Percentiles rank a stretch among this genome's conserved stretches.
Conservation (phyloP, 2,329 filamentous ascomycete genomes). For the Penicillium freii region DNA sequence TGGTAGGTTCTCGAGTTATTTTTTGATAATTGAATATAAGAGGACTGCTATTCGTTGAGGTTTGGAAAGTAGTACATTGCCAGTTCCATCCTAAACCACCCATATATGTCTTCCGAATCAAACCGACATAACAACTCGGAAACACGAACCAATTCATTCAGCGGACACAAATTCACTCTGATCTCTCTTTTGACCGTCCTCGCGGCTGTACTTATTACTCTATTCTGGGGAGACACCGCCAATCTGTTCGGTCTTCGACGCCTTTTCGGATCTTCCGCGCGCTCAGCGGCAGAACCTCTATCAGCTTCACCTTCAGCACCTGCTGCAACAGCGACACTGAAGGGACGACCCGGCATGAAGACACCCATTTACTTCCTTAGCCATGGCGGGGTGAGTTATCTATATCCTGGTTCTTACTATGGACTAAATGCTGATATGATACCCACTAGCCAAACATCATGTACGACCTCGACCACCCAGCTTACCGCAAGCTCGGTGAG, state of each 20-base stretch:
- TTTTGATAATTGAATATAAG: background rate
- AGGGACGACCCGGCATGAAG: slow-evolving; percentile 21
- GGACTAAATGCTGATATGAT: background rate
- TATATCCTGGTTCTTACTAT: background rate
- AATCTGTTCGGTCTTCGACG: slow-evolving; percentile 32
- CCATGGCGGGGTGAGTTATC: slow-evolving; percentile 45
- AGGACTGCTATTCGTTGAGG: background rate
- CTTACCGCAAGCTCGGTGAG: slow-evolving; percentile 60
- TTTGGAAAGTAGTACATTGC: background rate
- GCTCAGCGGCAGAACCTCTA: slow-evolving; percentile 1
- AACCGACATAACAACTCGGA: slow-evolving; percentile 1
- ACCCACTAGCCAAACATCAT: slow-evolving; percentile 58
- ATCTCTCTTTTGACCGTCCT: slow-evolving; percentile 21
- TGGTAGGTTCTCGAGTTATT: background rate
- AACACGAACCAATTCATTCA: slow-evolving; percentile 1
- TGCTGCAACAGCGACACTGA: background rate
- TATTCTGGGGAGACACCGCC: slow-evolving; percentile 21
- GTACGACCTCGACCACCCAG: slow-evolving; percentile 67
- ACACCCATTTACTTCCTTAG: slow-evolving; percentile 56
- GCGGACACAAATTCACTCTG: slow-evolving; percentile 12
- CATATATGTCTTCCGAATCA: slow-evolving; percentile 27
- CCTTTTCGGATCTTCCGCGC: slow-evolving; percentile 18
- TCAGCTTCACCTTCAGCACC: slow-evolving; percentile 9
- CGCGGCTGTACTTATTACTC: slow-evolving; percentile 22
- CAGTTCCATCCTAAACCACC: background rate